phyloP scores from a whole-genome alignment of 2,329 filamentous ascomycete genomes.

The Lasiodiplodia hormozganensis region DNA sequence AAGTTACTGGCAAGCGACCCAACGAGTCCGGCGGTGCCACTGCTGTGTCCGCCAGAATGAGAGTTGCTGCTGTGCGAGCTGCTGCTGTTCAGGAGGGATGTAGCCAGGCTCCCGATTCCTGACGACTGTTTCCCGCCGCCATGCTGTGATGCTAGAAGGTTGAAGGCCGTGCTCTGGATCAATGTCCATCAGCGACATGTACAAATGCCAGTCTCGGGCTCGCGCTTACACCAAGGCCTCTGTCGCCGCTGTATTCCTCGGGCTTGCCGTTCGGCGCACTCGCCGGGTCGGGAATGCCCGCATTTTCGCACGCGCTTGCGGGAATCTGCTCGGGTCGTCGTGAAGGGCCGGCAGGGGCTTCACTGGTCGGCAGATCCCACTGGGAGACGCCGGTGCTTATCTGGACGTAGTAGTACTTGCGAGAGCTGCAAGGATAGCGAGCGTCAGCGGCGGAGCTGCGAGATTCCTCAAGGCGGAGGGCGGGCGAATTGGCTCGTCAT shows the following conservation, averaged over 20 bases:
- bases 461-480: constrained; percentile 39
- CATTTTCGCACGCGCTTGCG: constrained; percentile 16
- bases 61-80: constrained; percentile 11
- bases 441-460: constrained; percentile 16
- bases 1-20: constrained; percentile 63
- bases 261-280: constrained; percentile 14
- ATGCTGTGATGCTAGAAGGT: constrained; percentile 27
- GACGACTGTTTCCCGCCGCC: constrained; percentile 26
- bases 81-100: constrained; percentile 26
- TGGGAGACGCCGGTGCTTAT: constrained; percentile 74
- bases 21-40: constrained; percentile 44
- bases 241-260: constrained; percentile 29
- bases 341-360: constrained; percentile 25
- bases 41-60: constrained; percentile 21
- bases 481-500: constrained; percentile 32
- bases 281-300: constrained; percentile 14
- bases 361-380: constrained; percentile 71
- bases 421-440: constrained; percentile 42
- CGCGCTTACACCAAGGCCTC: constrained; percentile 30
- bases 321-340: constrained; percentile 26
- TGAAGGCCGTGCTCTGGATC: constrained; percentile 27
- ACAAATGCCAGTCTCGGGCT: not conserved
- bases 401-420: constrained; percentile 64
- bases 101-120: constrained; percentile 29
- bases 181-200: constrained; percentile 5